Base-by-base conservation (phyloP, 2,329 filamentous ascomycete genomes). In the Fusarium nodosum region DNA sequence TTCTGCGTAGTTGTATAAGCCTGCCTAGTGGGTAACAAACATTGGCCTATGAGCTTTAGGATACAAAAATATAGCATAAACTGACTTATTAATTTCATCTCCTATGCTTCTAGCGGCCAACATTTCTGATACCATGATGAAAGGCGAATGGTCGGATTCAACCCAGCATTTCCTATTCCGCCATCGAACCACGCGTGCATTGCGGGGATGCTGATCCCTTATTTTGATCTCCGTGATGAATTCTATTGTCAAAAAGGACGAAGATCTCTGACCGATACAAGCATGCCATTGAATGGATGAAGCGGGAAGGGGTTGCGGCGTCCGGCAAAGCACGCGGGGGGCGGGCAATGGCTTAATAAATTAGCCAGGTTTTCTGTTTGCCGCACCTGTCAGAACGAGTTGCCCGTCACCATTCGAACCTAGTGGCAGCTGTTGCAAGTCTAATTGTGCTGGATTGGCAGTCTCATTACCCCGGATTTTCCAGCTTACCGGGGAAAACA, bases 381-480 rank as follows among this genome's bases (percentile, higher is more conserved):
- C 72, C 72, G 72, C 72, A 36, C 72, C 72, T 74, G 51, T 74
- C 42, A 74, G 52, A 60, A 51, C 22, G 41, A 47, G 60, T 60
- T 53, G 48, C 71, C 61, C 69, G 50, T 64, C 72, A 74, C 72
- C 72, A 74, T 60, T 55, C 54, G 51, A 24, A 52, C 53, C 64
- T 54, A 59, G 62, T 57, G 53, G 47, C 55, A 55, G 58, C 52
- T 50, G n/a, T 61, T 64, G 39, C 39, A 50, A 58, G 45, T 38
- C 51, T 48, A 51, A 59, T 50, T 52, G 47, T 57, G 53, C 48
- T 69, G 62, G 53, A 56, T 67, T 69, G 57, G 62, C 62, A 64
- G 66, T 69, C 60, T 70, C 56, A 57, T 70, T 70, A 70, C 68
- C 68, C 68, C 68, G 52, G 68, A 70, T 70, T 70, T 70, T 71